A percentile compares a stretch with the other conserved stretches of the same genome.
Evolutionary conservation across 2,329 filamentous ascomycete genomes (phyloP).

Genomic region (Ascochyta clinopodiicola): DNA sequence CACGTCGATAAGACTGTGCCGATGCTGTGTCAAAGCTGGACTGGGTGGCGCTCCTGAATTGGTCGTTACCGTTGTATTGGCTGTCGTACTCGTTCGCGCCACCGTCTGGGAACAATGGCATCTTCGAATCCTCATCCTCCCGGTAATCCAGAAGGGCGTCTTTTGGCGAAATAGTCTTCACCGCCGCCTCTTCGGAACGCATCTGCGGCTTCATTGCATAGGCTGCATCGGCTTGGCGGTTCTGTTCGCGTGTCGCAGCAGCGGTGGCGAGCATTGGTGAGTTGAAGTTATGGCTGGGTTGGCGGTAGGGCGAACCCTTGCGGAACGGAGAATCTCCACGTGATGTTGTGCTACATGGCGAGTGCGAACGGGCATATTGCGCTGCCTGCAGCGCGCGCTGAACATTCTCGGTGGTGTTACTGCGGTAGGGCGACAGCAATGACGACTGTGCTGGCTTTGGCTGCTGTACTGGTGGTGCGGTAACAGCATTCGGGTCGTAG

Average conservation of each 20-base stretch:
- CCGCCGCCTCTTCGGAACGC: constrained; percentile 52
- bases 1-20: constrained; percentile 41
- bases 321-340: constrained; percentile 84
- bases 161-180: constrained; percentile 92
- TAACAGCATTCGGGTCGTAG: constrained; percentile 74
- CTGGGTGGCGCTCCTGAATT: constrained; percentile 47
- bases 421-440: constrained; percentile 57
- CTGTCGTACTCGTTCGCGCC: constrained; percentile 59
- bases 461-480: constrained; percentile 53
- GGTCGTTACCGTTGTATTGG: constrained; percentile 53
- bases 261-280: constrained; percentile 60
- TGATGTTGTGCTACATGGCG: constrained; percentile 58
- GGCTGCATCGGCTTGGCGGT: constrained; percentile 65
- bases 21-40: constrained; percentile 46
- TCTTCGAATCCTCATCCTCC: constrained; percentile 72
- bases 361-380: constrained; percentile 70
- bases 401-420: constrained; percentile 60
- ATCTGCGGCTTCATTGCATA: constrained; percentile 51
- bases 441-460: constrained; percentile 59
- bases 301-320: constrained; percentile 63
- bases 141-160: constrained; percentile 87
- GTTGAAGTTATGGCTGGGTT: constrained; percentile 51
- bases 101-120: constrained; percentile 75
- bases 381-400: constrained; percentile 79
- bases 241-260: constrained; percentile 67